Evolutionary conservation across 805 yeast species (phyloP).

Genomic region (Wickerhamomyces canadensis): DNA sequence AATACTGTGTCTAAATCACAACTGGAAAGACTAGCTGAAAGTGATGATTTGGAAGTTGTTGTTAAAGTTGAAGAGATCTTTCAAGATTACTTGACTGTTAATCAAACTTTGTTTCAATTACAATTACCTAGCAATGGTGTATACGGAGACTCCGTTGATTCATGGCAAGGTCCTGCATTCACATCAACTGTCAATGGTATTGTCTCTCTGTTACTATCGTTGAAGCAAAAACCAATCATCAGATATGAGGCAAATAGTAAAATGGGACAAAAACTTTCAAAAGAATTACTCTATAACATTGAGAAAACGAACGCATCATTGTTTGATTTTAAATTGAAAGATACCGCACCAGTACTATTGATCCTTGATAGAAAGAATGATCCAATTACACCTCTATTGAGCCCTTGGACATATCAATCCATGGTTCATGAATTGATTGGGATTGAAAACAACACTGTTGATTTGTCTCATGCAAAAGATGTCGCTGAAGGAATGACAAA

Average conservation of each 20-base stretch:
- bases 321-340: conserved; percentile 61
- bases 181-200: conserved; percentile 38
- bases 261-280: conserved; percentile 61
- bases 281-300: conserved; percentile 54
- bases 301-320: conserved; percentile 49
- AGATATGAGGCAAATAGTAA: conserved; percentile 69
- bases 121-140: conserved; percentile 27
- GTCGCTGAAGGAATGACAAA: conserved; percentile 54
- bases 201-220: conserved; percentile 56
- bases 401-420: conserved; percentile 98
- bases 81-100: conserved; percentile 74
- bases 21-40: conserved; percentile 82
- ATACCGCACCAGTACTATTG: conserved; percentile 67
- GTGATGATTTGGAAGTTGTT: conserved; percentile 82
- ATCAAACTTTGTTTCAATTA: conserved; percentile 59
- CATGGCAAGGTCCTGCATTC: conserved; percentile 43
- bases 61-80: conserved; percentile 75
- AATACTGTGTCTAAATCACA: conserved; percentile 71
- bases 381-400: conserved; percentile 86
- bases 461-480: conserved; percentile 50
- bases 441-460: conserved; percentile 75
- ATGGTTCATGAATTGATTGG: conserved; percentile 94
- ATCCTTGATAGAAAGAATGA: conserved; percentile 82
- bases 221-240: conserved; percentile 73
- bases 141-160: conserved; percentile 31